Evolutionary conservation across 169 alveolate genomes (phyloP), one percentile per base, ranked within the genome.

Genomic region (Blepharisma undulans): DNA sequence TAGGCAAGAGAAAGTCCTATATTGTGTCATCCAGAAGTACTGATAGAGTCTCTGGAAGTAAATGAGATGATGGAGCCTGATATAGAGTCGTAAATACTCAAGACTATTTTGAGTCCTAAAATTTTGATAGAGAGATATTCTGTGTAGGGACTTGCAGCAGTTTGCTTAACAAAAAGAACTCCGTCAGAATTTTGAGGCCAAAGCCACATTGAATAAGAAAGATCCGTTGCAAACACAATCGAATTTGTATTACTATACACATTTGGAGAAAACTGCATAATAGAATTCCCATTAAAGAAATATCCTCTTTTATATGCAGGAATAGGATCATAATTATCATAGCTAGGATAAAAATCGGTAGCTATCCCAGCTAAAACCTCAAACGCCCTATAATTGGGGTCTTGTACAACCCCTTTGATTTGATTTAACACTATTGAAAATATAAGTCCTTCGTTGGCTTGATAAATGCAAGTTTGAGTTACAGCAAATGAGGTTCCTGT

Each of bases 271-370:
- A 78, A 8, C 25, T 36, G 29, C 86, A 78, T 78, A 32, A 29
- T 1, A 14, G 86, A 27, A 29, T 25, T 29, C 76, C 89, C 89
- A 59, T 34, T 59, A 10, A 82, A 82, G n/a, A 34, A 82, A 12
- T 25, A 82, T 19, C 89, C 89, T 82, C 89, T 82, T 10, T 32
- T 22, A 4, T 10, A 21, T 16, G 60, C 76, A 0, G 89, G 77
- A 22, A n/a, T 21, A 82, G 89, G 89, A 60, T 82, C 89, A 30
- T 82, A 21, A 1, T 25, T 10, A 22, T 82, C 89, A 59, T 82
- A 82, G 12, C 8, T 59, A 21, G 89, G 89, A 30, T 82, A 82
- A n/a, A 34, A 82, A 22, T 48, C 76, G 5, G 16, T n/a, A 14
- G 89, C 8, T 16, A 27, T 22, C 6, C 89, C 89, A 25, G 89